Base-by-base conservation (phyloP, 495 filamentous ascomycete species). In the Neurospora africana region DNA sequence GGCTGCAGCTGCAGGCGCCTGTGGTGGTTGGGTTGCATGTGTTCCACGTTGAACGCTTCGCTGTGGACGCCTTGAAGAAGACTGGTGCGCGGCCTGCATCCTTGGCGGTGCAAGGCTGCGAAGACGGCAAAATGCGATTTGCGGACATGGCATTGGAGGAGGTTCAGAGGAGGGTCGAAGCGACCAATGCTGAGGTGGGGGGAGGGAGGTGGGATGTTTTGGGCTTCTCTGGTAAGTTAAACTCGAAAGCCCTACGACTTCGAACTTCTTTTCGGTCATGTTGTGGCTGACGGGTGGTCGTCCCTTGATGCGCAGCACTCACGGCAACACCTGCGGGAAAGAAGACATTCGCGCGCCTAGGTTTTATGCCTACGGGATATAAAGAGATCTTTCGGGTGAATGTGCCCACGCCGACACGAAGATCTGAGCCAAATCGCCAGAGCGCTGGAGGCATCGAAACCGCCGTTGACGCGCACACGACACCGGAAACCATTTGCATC, bases 31-130 rank as follows among this genome's bases (percentile, higher is more conserved):
- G 79, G 11, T 39, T 81, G 74, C 79, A 81, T 70, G 74, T 81
- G 23, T 81, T 79, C 70, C 79, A 81, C 39, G 73, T 81, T 68
- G 79, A 81, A 73, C 71, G 76, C n/a, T 77, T 79, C 41, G 61
- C 27, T 6, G 71, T 15, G 27, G 6, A 10, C 53, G 53, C 13
- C 53, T 61, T 30, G 53, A 0, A 61, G 23, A 30, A 61, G 23
- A 30, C 53, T 61, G 23, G 53, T 61, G 53, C 53, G 23, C 53
- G 13, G 53, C 23, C 13, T 61, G 53, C 53, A 65, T 3, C 27
- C 1, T 0, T 33, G 15, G 35, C 53, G 19, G 27, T 33, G 53
- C 27, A 15, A 33, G 53, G 53, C 27, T 36, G 41, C 19, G 11
- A 53, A 23, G n/a, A 36, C 61, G 39, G 21, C 30, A 17, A 38